Conservation (phyloP, 2,329 filamentous ascomycete species). For the Sporothrix euskadiensis region DNA sequence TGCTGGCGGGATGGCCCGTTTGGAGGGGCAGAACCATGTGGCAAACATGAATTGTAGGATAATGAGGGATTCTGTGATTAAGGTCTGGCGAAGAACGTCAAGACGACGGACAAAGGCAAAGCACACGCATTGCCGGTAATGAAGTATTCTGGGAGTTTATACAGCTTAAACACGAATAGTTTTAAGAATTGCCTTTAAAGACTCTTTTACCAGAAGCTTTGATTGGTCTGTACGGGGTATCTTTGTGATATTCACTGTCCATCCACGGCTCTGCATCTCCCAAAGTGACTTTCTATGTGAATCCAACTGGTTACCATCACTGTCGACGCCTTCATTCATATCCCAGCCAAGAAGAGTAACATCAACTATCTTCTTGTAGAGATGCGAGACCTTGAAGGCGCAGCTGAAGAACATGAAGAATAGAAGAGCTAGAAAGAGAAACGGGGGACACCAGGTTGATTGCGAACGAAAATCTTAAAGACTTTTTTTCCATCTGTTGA, state of each 20-base stretch:
- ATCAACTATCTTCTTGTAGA: not conserved
- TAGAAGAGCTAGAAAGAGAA: not conserved
- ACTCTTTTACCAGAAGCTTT: not conserved
- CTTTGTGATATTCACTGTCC: not conserved
- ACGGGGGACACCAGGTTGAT: not conserved
- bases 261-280: not conserved
- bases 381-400: not conserved
- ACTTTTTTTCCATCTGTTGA: too few species aligned
- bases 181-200: not conserved
- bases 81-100: not conserved
- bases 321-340: not conserved
- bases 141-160: not conserved
- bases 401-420: not conserved
- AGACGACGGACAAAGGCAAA: not conserved
- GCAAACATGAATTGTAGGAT: slow-evolving; percentile 1
- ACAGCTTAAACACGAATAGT: not conserved
- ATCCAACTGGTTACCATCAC: not conserved
- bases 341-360: not conserved
- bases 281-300: not conserved
- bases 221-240: not conserved
- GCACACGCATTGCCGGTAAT: not conserved
- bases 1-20: not conserved
- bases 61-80: not conserved
- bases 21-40: not conserved
- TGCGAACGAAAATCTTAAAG: not conserved